Evolutionary conservation across 768 basidiomycete genomes (phyloP).

Genomic region (Pleurotus platypus): DNA sequence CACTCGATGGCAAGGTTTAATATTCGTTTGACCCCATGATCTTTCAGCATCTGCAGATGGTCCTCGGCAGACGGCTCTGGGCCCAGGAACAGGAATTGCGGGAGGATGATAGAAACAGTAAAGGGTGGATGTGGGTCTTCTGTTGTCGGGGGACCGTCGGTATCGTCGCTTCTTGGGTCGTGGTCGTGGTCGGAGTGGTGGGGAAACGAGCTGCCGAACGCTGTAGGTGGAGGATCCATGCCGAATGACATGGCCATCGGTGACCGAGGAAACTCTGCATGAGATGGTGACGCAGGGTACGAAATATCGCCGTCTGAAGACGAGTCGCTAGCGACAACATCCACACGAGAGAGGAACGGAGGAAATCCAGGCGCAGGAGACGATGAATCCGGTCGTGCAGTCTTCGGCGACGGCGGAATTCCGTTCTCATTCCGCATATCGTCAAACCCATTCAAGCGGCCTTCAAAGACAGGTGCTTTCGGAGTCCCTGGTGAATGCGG

Average conservation of each 20-base stretch:
- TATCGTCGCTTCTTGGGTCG: conserved; percentile 8
- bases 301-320: background rate
- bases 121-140: conserved; percentile 66
- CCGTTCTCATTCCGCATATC: background rate
- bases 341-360: background rate
- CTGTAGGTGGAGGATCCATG: conserved; percentile 12
- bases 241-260: conserved; percentile 1
- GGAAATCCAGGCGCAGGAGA: conserved; percentile 8
- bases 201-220: conserved; percentile 9
- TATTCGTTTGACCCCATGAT: conserved; percentile 80
- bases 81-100: conserved; percentile 87
- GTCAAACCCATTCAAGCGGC: background rate
- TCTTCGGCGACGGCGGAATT: conserved; percentile 54
- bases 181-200: background rate
- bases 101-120: conserved; percentile 86
- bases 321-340: background rate
- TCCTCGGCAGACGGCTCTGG: conserved; percentile 76
- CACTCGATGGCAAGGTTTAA: conserved; percentile 92
- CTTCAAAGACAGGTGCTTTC: conserved; percentile 15
- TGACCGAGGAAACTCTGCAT: conserved; percentile 6
- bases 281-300: background rate
- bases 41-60: conserved; percentile 72
- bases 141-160: conserved; percentile 55
- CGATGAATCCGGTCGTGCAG: conserved; percentile 54
- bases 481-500: conserved; percentile 52